Conservation (phyloP, 352 stramenopile genomes). For the Blastocystis sp. region DNA sequence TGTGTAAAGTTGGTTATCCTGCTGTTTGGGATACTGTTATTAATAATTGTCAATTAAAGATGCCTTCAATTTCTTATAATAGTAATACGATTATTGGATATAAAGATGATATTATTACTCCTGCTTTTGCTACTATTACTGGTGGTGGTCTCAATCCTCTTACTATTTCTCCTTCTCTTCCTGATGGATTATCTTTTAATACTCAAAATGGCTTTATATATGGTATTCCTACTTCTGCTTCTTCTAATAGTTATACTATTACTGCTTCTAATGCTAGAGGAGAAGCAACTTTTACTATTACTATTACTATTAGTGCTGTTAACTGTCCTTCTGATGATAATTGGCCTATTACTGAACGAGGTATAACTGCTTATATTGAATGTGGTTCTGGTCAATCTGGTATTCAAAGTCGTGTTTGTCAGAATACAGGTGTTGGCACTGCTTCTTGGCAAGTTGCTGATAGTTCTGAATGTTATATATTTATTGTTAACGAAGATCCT, state of each 20-base stretch:
- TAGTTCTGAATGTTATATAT: slow-evolving; percentile 13
- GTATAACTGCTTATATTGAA: slow-evolving; percentile 11
- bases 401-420: slow-evolving; percentile 17
- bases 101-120: slow-evolving; percentile 6
- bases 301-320: slow-evolving; percentile 18
- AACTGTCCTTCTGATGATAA: background rate
- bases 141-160: slow-evolving; percentile 22
- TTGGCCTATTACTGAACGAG: slow-evolving; percentile 17
- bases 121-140: too few species aligned
- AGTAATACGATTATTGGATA: slow-evolving; percentile 1
- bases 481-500: too few species aligned
- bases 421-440: background rate
- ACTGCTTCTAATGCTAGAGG: background rate
- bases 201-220: slow-evolving; percentile 1
- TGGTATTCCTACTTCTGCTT: slow-evolving; percentile 14
- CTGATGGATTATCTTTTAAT: slow-evolving; percentile 25
- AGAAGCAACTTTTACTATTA: background rate
- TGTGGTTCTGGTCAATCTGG: slow-evolving; percentile 3
- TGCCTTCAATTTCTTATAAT: slow-evolving; percentile 2
- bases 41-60: slow-evolving; percentile 25
- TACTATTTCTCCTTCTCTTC: slow-evolving; percentile 12
- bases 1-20: too few species aligned
- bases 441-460: slow-evolving; percentile 16
- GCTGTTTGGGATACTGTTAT: slow-evolving; percentile 19
- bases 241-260: slow-evolving; percentile 2